Percentiles rank a stretch among this genome's conserved stretches.
These are phyloP conservation scores for Zygosaccharomyces pseudorouxii DNA, from an alignment of 805 yeast species.

Conservation along the genomic window DNA sequence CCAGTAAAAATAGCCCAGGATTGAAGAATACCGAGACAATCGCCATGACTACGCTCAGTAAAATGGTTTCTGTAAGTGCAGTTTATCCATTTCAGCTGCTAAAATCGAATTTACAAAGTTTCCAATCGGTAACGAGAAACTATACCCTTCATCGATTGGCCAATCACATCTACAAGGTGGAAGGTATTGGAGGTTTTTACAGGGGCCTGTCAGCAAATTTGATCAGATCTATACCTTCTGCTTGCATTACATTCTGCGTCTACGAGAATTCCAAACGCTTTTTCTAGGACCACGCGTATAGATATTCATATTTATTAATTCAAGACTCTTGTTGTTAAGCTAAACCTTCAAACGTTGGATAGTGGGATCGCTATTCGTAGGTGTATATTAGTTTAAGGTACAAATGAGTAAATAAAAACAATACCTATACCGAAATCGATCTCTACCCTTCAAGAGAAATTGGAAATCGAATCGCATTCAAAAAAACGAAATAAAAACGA, in stretches of 20 bases:
- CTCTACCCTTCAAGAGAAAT: conserved; percentile 2
- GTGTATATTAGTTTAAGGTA: conserved; percentile 15
- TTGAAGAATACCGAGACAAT: conserved; percentile 56
- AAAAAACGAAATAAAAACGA: conserved; percentile 12
- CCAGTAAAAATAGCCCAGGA: conserved; percentile 15
- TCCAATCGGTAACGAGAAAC: conserved; percentile 29
- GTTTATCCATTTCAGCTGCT: conserved; percentile 85
- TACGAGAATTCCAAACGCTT: conserved; percentile 58
- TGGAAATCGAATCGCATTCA: background rate
- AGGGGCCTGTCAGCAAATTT: conserved; percentile 78
- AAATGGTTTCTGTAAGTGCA: conserved; percentile 58
- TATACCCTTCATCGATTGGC: conserved; percentile 35
- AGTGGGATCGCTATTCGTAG: conserved; percentile 5
- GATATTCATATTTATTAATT: background rate
- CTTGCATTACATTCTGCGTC: conserved; percentile 82
- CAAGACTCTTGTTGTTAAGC: background rate
- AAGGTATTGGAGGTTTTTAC: conserved; percentile 69
- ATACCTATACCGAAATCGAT: conserved; percentile 14
- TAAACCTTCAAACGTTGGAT: background rate
- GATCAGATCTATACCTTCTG: conserved; percentile 83
- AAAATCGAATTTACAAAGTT: conserved; percentile 66
- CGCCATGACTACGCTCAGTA: conserved; percentile 61
- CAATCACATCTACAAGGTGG: conserved; percentile 39
- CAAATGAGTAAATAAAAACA: conserved; percentile 19
- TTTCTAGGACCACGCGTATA: conserved; percentile 10